Evolutionary conservation across 1,139 yeast genomes (phyloP).

Genomic region (Geotrichum reessii): DNA sequence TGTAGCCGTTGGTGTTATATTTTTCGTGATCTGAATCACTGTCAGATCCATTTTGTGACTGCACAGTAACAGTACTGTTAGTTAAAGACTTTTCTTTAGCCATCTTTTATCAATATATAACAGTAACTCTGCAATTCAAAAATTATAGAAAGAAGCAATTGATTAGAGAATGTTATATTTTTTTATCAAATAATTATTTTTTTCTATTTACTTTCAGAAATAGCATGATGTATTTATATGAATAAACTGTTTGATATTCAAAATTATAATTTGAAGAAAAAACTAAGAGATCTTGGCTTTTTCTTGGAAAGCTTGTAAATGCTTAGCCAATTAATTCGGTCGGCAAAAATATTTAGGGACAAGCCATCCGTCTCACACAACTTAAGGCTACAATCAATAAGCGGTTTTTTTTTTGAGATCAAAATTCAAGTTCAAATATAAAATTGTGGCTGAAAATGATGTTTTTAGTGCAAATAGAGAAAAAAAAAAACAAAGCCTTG

Average conservation of each 20-base stretch:
- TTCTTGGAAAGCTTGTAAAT: not conserved
- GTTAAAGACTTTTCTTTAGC: not conserved
- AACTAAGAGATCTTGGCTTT: not conserved
- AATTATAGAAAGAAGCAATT: not conserved
- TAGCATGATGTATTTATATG: not conserved
- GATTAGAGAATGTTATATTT: not conserved
- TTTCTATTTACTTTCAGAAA: not conserved
- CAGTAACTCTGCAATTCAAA: not conserved
- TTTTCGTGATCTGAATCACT: not conserved
- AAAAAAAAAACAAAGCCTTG: not conserved
- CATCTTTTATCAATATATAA: not conserved
- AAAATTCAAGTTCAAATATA: not conserved
- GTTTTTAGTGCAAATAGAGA: not conserved
- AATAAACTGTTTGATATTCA: not conserved
- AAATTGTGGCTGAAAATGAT: slow-evolving; percentile 15
- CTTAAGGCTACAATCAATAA: not conserved
- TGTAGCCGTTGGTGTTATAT: not conserved
- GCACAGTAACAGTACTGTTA: not conserved
- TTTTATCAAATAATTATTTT: not conserved
- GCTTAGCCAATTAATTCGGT: not conserved
- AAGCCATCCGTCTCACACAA: not conserved
- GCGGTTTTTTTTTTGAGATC: not conserved
- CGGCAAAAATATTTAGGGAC: not conserved
- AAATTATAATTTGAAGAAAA: not conserved
- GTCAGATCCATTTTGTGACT: not conserved